A percentile compares a stretch with the other conserved stretches of the same genome.
phyloP scores from a whole-genome alignment of 495 filamentous ascomycete genomes.

The Xylaria cubensis region DNA sequence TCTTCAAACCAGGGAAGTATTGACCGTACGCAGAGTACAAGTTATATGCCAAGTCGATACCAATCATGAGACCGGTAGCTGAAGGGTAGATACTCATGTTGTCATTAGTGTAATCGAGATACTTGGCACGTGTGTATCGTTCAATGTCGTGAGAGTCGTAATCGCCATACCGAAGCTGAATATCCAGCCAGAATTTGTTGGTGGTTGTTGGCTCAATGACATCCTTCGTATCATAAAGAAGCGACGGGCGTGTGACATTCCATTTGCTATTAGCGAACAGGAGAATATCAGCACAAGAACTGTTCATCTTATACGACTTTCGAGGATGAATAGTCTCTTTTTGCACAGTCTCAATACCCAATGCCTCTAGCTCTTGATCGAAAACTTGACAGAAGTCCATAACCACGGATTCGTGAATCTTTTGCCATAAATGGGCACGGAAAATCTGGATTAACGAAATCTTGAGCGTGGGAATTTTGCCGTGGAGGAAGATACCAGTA shows the following conservation, averaged over 20 bases:
- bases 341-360: conserved; percentile 98
- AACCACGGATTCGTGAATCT: conserved; percentile 98
- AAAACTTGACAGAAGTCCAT: conserved; percentile 99
- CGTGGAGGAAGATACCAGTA: conserved; percentile 99
- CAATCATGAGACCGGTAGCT: conserved; percentile 97
- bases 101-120: conserved; percentile 98
- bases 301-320: conserved; percentile 99
- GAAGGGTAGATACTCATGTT: conserved; percentile 99
- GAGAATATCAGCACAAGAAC: conserved; percentile 97
- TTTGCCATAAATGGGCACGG: conserved; percentile 99
- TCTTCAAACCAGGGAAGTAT: conserved; percentile 98
- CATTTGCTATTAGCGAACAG: conserved; percentile 99
- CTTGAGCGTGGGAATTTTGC: conserved; percentile 98
- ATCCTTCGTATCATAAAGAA: conserved; percentile 97
- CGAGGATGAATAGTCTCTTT: conserved; percentile 99
- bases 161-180: conserved; percentile 97
- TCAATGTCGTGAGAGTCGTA: conserved; percentile 99
- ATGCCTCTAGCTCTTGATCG: conserved; percentile 93
- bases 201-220: conserved; percentile 93
- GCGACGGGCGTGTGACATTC: conserved; percentile 93
- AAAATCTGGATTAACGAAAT: conserved; percentile 99
- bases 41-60: conserved; percentile 97
- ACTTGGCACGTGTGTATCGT: conserved; percentile 96
- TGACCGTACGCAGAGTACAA: conserved; percentile 97
- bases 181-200: conserved; percentile 99